Base-by-base conservation (phyloP, 1,284 basidiomycete genomes). In the Tylopilus sp. region DNA sequence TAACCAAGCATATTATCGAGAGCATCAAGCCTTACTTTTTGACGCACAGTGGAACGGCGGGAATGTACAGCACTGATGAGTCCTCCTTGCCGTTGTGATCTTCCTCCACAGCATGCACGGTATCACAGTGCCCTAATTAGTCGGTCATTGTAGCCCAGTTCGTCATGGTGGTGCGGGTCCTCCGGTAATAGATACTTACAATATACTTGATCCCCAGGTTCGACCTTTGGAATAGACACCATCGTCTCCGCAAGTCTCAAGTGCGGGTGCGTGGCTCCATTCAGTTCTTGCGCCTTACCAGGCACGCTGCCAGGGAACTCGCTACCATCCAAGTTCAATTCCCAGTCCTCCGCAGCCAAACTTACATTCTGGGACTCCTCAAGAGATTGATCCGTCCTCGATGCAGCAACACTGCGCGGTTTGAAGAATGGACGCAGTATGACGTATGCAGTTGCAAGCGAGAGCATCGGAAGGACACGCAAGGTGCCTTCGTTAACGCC, bases 21-120 rank as follows among this genome's bases (percentile, higher is more conserved):
- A 30, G 34, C 11, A 42, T 17, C 4, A 4, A 45, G 11, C 26
- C 74, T 57, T 51, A 80, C 82, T 88, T 90, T 52, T 77, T 66
- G 28, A 73, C 44, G 0, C 86, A 88, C 12, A 89, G 70, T 0
- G 88, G 88, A 0, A 82, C 81, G 3, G 87, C 81, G 0, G 88
- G 89, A 51, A 91, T 91, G 64, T 91, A 92, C 51, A 92, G 62
- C 21, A 91, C 88, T 1, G 82, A 83, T 0, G 86, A 87, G 58
- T 90, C 85, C 4, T 70, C 71, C 11, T 61, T 57, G 0, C 90
- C 89, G 8, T 58, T 61, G 62, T 91, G 86, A 21, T 73, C 64
- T 5, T 62, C 54, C 62, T 91, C 88, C 29, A 91, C 88, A 0
- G 83, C 77, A 63, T 91, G 89, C 9, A 90, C 77, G 24, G 76